These are phyloP conservation scores for Penicillium occitanis DNA, from an alignment of 2,329 filamentous ascomycete species.

Conservation along the genomic window DNA sequence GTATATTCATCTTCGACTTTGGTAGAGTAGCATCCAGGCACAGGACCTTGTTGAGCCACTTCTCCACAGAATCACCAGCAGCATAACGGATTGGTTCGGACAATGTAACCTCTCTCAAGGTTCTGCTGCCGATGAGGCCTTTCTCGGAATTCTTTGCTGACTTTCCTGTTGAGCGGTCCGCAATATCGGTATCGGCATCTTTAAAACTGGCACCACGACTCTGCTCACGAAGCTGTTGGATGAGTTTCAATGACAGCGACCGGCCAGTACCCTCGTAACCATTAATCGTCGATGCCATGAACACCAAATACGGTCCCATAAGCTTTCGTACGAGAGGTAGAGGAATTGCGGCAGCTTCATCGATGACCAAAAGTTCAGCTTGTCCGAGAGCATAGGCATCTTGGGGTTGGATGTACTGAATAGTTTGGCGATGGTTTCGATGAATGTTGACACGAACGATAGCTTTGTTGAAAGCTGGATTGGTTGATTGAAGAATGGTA, in stretches of 20 bases:
- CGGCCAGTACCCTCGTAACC: constrained; percentile 96
- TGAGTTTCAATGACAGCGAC: constrained; percentile 91
- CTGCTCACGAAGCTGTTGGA: constrained; percentile 94
- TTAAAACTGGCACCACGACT: constrained; percentile 65
- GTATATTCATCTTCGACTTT: constrained; percentile 67
- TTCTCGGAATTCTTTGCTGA: constrained; percentile 63
- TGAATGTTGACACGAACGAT: constrained; percentile 97
- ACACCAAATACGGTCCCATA: constrained; percentile 94
- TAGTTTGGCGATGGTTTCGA: constrained; percentile 91
- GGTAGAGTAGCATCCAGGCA: constrained; percentile 92
- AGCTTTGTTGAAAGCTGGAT: constrained; percentile 98
- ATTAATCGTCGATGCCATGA: constrained; percentile 99
- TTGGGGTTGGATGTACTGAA: constrained; percentile 96
- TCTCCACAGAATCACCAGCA: constrained; percentile 85
- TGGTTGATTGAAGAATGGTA: constrained; percentile 96
- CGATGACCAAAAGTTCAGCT: constrained; percentile 91
- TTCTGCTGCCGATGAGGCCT: constrained; percentile 65
- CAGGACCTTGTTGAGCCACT: constrained; percentile 91
- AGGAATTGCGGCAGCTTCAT: constrained; percentile 95
- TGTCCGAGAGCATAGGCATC: constrained; percentile 94
- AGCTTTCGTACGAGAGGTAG: constrained; percentile 88
- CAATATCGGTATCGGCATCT: constrained; percentile 62
- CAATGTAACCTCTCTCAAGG: constrained; percentile 86
- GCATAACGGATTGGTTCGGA: constrained; percentile 94
- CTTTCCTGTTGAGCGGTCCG: constrained; percentile 77